These are phyloP conservation scores for Colletotrichum kahawae DNA, from an alignment of 2,329 filamentous ascomycete genomes.

Conservation along the genomic window DNA sequence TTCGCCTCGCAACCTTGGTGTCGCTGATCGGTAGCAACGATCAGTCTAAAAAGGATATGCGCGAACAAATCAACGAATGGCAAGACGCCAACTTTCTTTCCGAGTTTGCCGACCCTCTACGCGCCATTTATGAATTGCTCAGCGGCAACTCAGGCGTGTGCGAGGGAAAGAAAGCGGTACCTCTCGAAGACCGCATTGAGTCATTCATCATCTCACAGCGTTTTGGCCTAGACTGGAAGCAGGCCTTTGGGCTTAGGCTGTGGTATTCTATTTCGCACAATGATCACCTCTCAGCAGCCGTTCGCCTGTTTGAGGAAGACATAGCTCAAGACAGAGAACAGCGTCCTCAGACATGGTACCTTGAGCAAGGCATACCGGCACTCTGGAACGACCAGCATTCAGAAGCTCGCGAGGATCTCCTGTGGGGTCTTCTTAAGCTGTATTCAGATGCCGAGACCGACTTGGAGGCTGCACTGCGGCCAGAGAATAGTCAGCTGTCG, in stretches of 20 bases:
- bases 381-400: conserved; percentile 66
- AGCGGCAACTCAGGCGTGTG: conserved; percentile 87
- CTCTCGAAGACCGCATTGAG: conserved; percentile 79
- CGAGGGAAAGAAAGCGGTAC: conserved; percentile 74
- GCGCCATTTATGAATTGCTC: conserved; percentile 87
- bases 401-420: conserved; percentile 72
- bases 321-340: conserved; percentile 74
- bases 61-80: conserved; percentile 84
- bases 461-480: conserved; percentile 74
- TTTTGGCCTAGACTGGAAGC: conserved; percentile 91
- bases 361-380: conserved; percentile 61
- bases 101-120: conserved; percentile 84
- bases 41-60: conserved; percentile 74
- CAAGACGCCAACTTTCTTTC: conserved; percentile 80
- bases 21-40: conserved; percentile 80
- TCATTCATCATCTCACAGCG: conserved; percentile 83
- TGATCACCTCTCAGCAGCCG: conserved; percentile 74
- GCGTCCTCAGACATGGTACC: conserved; percentile 74
- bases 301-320: conserved; percentile 76
- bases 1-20: conserved; percentile 83
- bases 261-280: conserved; percentile 81
- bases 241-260: conserved; percentile 87
- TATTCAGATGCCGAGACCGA: conserved; percentile 67
- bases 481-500: conserved; percentile 77
- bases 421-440: conserved; percentile 87